phyloP scores from a whole-genome alignment of 495 filamentous ascomycete species.

The Aspergillus hancockii region DNA sequence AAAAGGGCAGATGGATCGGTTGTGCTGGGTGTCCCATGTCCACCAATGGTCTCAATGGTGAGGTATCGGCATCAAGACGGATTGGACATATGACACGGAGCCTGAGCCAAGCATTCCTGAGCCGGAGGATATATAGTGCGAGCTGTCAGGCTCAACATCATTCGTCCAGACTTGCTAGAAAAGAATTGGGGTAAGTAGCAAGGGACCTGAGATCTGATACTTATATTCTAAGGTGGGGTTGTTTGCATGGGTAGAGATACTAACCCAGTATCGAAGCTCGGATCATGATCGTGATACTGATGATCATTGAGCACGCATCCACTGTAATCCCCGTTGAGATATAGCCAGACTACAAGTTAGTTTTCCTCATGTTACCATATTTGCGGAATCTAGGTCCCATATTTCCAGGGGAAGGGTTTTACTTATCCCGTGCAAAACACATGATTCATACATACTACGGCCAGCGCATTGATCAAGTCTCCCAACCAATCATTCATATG shows the following conservation, averaged over 20 bases:
- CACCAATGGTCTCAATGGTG: neutral
- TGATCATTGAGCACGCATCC: neutral
- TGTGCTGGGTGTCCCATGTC: neutral
- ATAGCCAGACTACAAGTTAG: neutral
- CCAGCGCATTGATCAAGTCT: neutral
- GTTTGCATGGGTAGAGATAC: neutral
- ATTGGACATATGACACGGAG: no score
- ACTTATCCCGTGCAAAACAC: neutral
- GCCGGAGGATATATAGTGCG: neutral
- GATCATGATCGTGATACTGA: neutral
- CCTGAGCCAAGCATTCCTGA: slow-evolving; percentile 17
- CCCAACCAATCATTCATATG: slow-evolving; percentile 1
- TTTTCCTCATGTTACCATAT: neutral
- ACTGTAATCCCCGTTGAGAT: neutral
- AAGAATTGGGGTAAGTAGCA: neutral
- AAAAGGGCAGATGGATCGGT: neutral
- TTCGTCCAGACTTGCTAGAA: no score
- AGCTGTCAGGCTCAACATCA: neutral
- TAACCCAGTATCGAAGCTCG: neutral
- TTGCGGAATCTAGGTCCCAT: neutral
- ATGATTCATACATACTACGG: slow-evolving; percentile 1
- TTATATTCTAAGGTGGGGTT: neutral
- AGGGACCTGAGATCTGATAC: neutral
- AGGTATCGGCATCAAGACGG: neutral
- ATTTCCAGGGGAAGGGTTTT: neutral